Percentiles rank a stretch among this genome's conserved stretches.
These are phyloP conservation scores for Geotrichum carabidarum DNA, from an alignment of 1,139 yeast genomes.

Conservation along the genomic window DNA sequence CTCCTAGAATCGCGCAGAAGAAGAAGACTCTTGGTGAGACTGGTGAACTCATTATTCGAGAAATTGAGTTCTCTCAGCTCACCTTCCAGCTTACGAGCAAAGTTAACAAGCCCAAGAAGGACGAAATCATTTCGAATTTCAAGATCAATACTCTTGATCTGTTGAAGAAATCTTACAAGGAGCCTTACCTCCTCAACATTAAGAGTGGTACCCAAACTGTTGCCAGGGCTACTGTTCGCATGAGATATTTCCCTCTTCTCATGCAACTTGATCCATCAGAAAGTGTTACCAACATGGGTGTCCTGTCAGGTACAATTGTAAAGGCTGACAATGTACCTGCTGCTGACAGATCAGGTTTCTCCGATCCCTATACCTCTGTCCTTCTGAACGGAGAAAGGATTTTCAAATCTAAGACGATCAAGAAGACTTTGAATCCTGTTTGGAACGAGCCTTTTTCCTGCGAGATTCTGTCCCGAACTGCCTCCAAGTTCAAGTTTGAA, in stretches of 20 bases:
- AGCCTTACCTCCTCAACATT: slow-evolving; percentile 55
- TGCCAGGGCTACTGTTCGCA: slow-evolving; percentile 53
- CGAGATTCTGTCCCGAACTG: slow-evolving; percentile 54
- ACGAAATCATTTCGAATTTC: slow-evolving; percentile 57
- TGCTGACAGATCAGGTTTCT: slow-evolving; percentile 84
- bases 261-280: slow-evolving; percentile 67
- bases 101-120: slow-evolving; percentile 48
- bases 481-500: slow-evolving; percentile 53
- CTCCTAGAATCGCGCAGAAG: slow-evolving; percentile 43
- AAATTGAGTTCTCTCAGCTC: slow-evolving; percentile 67
- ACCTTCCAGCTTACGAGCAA: slow-evolving; percentile 54
- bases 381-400: slow-evolving; percentile 58
- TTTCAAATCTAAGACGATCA: slow-evolving; percentile 70
- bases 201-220: slow-evolving; percentile 48
- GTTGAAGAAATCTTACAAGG: slow-evolving; percentile 57
- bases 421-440: slow-evolving; percentile 80
- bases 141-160: slow-evolving; percentile 65
- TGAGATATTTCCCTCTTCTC: slow-evolving; percentile 73
- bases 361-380: slow-evolving; percentile 82
- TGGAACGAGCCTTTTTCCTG: slow-evolving; percentile 69
- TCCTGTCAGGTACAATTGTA: slow-evolving; percentile 55
- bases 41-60: slow-evolving; percentile 71
- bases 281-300: slow-evolving; percentile 70
- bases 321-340: slow-evolving; percentile 69
- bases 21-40: slow-evolving; percentile 39